A percentile compares a stretch with the other conserved stretches of the same genome.
phyloP scores from a whole-genome alignment of 2,329 filamentous ascomycete genomes.

The Hortaea werneckii region DNA sequence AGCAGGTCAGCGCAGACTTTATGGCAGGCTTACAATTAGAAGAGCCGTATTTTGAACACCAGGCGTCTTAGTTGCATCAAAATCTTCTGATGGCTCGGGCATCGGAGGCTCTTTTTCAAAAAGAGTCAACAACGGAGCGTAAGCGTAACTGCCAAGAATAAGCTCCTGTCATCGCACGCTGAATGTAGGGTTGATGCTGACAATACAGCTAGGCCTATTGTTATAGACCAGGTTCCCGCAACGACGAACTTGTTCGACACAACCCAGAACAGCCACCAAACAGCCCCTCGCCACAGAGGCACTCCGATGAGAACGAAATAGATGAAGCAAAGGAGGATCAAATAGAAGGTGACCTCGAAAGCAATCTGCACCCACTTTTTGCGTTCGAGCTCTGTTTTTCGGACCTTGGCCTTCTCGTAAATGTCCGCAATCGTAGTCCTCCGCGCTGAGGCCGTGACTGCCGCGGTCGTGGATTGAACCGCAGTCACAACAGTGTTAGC shows the following conservation, averaged over 20 bases:
- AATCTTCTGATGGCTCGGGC: conserved; percentile 10
- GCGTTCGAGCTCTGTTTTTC: conserved; percentile 10
- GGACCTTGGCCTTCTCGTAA: conserved; percentile 15
- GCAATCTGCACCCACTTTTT: conserved; percentile 25
- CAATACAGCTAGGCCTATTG: conserved; percentile 2
- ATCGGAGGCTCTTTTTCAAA: conserved; percentile 27
- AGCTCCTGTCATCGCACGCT: neutral
- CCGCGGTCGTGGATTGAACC: neutral
- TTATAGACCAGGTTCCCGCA: conserved; percentile 2
- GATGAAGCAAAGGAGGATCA: conserved; percentile 28
- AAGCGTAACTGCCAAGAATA: conserved; percentile 12
- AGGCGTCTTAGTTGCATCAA: conserved; percentile 10
- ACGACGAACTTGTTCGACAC: conserved; percentile 3
- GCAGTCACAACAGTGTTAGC: neutral
- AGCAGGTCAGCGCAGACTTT: too few species aligned
- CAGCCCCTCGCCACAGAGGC: conserved; percentile 37
- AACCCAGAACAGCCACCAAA: conserved; percentile 32
- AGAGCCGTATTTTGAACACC: conserved; percentile 30
- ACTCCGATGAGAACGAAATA: conserved; percentile 39
- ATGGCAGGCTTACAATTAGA: conserved; percentile 17
- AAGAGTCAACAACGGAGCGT: conserved; percentile 21
- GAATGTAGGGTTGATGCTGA: neutral
- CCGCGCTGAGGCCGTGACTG: conserved; percentile 1
- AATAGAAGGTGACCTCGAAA: conserved; percentile 32
- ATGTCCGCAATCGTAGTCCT: conserved; percentile 8